Evolutionary conservation across 164 flowering plant species (phyloP), one percentile per base, ranked within the genome.

Genomic region (Vitis rotundifolia): DNA sequence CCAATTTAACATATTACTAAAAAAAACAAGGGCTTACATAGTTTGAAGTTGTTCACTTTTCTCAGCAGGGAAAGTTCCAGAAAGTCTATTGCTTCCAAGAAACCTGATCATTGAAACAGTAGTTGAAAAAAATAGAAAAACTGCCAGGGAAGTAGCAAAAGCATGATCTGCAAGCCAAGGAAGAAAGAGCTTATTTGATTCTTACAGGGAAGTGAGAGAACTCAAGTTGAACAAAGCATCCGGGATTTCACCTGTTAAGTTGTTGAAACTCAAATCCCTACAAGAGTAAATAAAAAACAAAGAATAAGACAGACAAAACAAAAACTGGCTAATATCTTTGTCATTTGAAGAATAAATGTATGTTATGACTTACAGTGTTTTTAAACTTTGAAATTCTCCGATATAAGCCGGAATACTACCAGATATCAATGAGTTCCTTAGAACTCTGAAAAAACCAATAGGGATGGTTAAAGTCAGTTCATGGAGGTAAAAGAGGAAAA

Each of bases 351-450:
- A 31, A 31, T 31, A 31, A 19, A 31, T 31, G 44, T 31, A 31
- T 31, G 44, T 31, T 37, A 19, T 8, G 62, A 70, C 87, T 78
- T 71, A 84, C 85, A 84, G 71, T 11, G 19, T 72, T 59, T 31
- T 29, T 57, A 84, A 68, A 61, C 48, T 16, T 62, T 61, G 54
- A 48, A 28, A 63, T 52, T 75, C 73, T 61, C 76, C 81, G 44
- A 84, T 67, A 53, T 59, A 26, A 44, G 77, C 61, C 57, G 87
- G 85, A 69, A 84, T 80, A 70, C 14, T 49, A 49, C 74, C 82
- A 74, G 74, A 70, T n/a, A 84, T 74, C 63, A 68, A 49, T 49
- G 65, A 74, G 37, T 78, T 82, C 61, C 83, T 76, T 54, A 81
- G 54, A 14, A 64, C 54, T 55, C 85, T 81, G n/a, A 10, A 48